phyloP scores from a whole-genome alignment of 805 yeast genomes.

The Sungouiella blattae region DNA sequence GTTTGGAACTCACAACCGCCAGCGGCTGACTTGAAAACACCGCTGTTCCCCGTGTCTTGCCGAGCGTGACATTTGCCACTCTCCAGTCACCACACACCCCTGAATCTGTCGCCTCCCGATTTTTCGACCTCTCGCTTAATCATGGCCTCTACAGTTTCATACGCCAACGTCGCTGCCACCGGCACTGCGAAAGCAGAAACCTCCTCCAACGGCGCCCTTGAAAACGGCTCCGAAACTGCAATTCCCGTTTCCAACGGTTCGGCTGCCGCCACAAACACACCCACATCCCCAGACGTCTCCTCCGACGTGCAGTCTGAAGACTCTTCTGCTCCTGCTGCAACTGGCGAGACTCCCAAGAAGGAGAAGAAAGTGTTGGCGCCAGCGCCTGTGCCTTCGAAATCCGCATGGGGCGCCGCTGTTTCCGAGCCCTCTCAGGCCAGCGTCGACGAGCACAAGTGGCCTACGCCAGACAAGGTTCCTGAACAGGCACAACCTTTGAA shows the following conservation, averaged over 20 bases:
- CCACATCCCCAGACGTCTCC: not conserved
- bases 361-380: conserved; percentile 39
- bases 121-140: no score
- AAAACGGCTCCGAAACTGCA: no score
- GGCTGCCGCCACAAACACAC: no score
- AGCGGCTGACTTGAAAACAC: no score
- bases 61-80: no score
- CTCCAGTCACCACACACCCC: no score
- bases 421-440: conserved; percentile 13
- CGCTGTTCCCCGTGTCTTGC: no score
- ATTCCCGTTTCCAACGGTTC: no score
- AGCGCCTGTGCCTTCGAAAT: conserved; percentile 43
- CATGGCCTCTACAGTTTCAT: conserved; percentile 24
- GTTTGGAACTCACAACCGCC: no score
- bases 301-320: conserved; percentile 2
- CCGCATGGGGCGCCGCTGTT: conserved; percentile 38
- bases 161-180: conserved; percentile 42
- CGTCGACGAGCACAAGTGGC: conserved; percentile 44
- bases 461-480: conserved; percentile 36
- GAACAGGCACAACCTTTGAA: conserved; percentile 12
- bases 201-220: conserved; percentile 3
- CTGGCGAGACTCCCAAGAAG: conserved; percentile 10
- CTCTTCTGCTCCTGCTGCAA: conserved; percentile 2
- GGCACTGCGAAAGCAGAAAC: conserved; percentile 15
- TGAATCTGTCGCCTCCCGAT: no score